Base-by-base conservation (phyloP, 768 basidiomycete species). In the Auricularia sp. region DNA sequence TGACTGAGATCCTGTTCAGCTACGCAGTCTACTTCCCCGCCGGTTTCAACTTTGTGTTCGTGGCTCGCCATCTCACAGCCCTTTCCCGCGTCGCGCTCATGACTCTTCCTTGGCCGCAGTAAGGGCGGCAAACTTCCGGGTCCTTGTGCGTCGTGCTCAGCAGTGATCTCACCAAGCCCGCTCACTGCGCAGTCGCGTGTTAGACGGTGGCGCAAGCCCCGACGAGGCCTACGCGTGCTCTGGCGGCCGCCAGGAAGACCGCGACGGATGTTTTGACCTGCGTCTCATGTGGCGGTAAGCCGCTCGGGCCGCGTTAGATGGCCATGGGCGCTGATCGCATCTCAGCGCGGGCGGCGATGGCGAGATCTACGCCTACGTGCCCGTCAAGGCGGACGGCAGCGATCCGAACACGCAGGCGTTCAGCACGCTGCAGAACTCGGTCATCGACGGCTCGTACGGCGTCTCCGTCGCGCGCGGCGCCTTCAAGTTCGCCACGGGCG, bases 61-160 rank as follows among this genome's bases (percentile, higher is more conserved):
- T 0, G 81, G 87, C 37, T 85, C 77, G 76, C 87, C 89, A 75
- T 75, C 80, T 33, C 71, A 78, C 18, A 87, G 81, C 11, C 47
- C 6, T 51, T 51, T 21, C 11, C 21, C 47, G 47, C 47, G 11
- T 51, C 6, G 21, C 39, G 39, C 39, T 42, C 7, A 42, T 14
- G 39, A 14, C 39, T 14, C 47, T 18, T 18, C 10, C 16, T 5
- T 6, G 18, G 14, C 47, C 16, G 21, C 47, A 51, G 47, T 67
- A 80, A 79, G 69, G 88, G 88, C 65, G 88, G 88, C 54, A 90
- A 89, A 73, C 78, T 90, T 29, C 88, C 88, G 21, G 88, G 88
- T 68, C 73, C 89, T 68, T 88, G 85, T 87, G 69, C 69, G 83
- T 78, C n/a, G 34, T 54, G 29, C 29, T 29, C 29, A 29, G 29